These are phyloP conservation scores for Venturia asperata DNA, from an alignment of 2,329 filamentous ascomycete species.

Conservation along the genomic window DNA sequence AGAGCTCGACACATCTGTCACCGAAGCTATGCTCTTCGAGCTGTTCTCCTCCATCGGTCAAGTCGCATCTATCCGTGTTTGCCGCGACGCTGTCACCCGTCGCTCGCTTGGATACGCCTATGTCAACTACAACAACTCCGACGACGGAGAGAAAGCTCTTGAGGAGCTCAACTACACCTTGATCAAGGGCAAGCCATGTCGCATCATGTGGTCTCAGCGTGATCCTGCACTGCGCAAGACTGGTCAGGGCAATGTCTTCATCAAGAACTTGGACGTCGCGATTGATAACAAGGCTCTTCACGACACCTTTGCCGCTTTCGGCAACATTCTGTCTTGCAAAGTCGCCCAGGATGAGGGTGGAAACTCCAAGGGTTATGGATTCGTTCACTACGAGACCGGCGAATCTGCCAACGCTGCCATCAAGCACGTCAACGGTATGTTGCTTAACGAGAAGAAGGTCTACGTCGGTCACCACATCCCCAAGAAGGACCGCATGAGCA, in stretches of 20 bases:
- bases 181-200: conserved; percentile 97
- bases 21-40: conserved; percentile 99
- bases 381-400: conserved; percentile 99
- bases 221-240: conserved; percentile 99
- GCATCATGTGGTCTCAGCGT: conserved; percentile 99
- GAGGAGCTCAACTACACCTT: conserved; percentile 99
- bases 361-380: conserved; percentile 97
- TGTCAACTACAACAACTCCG: conserved; percentile 98
- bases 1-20: conserved; percentile 95
- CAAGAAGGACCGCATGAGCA: conserved; percentile 99
- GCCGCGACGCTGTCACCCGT: conserved; percentile 96
- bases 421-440: conserved; percentile 99
- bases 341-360: conserved; percentile 95
- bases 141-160: conserved; percentile 94
- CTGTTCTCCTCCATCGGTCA: conserved; percentile 99
- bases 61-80: conserved; percentile 98
- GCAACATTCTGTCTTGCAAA: conserved; percentile 99
- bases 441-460: conserved; percentile 99
- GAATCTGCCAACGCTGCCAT: conserved; percentile 95
- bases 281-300: conserved; percentile 99
- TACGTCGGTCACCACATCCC: conserved; percentile 98
- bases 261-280: conserved; percentile 98
- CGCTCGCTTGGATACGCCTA: conserved; percentile 98
- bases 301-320: conserved; percentile 96
- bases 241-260: conserved; percentile 98